Evolutionary conservation across 2,329 filamentous ascomycete species (phyloP).

Genomic region (Cryoendolithus antarcticus): DNA sequence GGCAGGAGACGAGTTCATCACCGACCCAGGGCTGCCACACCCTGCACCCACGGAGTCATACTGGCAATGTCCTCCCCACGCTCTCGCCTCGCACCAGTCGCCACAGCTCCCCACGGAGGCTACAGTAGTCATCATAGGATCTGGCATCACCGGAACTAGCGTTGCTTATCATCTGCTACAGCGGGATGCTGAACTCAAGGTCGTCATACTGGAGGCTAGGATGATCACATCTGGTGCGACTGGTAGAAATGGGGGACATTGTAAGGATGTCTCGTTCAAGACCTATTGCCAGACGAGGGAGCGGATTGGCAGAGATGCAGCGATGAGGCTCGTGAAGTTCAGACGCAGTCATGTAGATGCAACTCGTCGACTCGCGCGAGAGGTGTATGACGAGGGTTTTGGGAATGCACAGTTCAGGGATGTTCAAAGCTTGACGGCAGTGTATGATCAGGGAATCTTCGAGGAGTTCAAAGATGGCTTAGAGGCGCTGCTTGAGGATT

Average conservation of each 20-base stretch:
- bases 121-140: slow-evolving; percentile 15
- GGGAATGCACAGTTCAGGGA: too few relatives aligned
- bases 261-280: slow-evolving; percentile 2
- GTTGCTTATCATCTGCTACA: slow-evolving; percentile 10
- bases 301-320: too few relatives aligned
- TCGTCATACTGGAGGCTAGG: slow-evolving; percentile 11
- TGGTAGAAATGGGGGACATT: slow-evolving; percentile 10
- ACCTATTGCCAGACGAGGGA: too few relatives aligned
- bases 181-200: slow-evolving; percentile 2
- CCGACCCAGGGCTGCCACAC: slow-evolving; percentile 16
- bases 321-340: too few relatives aligned
- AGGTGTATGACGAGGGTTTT: too few relatives aligned
- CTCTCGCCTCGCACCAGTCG: slow-evolving; percentile 23
- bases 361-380: too few relatives aligned
- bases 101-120: slow-evolving; percentile 9
- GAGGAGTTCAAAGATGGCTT: too few relatives aligned
- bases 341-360: too few relatives aligned
- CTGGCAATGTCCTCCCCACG: slow-evolving; percentile 28
- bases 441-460: too few relatives aligned
- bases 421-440: too few relatives aligned
- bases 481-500: too few relatives aligned
- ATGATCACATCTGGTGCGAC: slow-evolving; percentile 9
- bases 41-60: slow-evolving; percentile 26
- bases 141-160: slow-evolving; percentile 10
- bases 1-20: too few relatives aligned